These are phyloP conservation scores for Hanseniaspora gamundiae DNA, from an alignment of 1,139 yeast species.

Conservation along the genomic window DNA sequence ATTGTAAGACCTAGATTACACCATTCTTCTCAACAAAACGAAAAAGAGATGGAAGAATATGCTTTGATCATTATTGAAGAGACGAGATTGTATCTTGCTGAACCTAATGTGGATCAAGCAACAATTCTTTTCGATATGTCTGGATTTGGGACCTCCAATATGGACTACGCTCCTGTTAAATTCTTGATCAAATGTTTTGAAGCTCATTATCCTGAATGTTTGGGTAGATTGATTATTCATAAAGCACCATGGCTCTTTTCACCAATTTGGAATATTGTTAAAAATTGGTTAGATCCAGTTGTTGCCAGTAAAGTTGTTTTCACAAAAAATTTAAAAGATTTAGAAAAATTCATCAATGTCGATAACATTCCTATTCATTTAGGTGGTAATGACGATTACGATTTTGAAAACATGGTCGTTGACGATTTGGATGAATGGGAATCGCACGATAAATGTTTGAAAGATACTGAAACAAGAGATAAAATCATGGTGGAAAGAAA, in stretches of 20 bases:
- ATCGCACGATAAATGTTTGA: constrained; percentile 39
- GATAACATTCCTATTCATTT: constrained; percentile 45
- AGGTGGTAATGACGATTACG: constrained; percentile 54
- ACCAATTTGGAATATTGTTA: constrained; percentile 76
- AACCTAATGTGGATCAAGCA: constrained; percentile 53
- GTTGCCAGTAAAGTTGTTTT: constrained; percentile 73
- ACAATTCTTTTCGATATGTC: constrained; percentile 64
- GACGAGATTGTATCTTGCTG: constrained; percentile 48
- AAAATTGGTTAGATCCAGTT: constrained; percentile 81
- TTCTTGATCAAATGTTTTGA: constrained; percentile 69
- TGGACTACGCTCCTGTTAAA: constrained; percentile 75
- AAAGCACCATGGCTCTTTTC: constrained; percentile 87
- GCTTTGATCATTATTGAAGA: constrained; percentile 60
- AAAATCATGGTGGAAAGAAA: constrained; percentile 35
- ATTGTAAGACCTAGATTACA: constrained; percentile 64
- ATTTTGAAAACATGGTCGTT: constrained; percentile 20
- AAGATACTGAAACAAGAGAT: constrained; percentile 34
- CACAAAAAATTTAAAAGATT: constrained; percentile 49
- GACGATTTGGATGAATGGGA: constrained; percentile 25
- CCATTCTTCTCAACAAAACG: constrained; percentile 56
- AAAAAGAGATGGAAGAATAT: constrained; percentile 52
- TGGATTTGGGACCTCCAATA: constrained; percentile 64
- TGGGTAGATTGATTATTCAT: constrained; percentile 65
- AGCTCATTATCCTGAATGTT: constrained; percentile 78
- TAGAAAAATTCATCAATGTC: constrained; percentile 41